These are phyloP conservation scores for Aspergillus niger DNA, from an alignment of 2,329 filamentous ascomycete genomes.

Conservation along the genomic window DNA sequence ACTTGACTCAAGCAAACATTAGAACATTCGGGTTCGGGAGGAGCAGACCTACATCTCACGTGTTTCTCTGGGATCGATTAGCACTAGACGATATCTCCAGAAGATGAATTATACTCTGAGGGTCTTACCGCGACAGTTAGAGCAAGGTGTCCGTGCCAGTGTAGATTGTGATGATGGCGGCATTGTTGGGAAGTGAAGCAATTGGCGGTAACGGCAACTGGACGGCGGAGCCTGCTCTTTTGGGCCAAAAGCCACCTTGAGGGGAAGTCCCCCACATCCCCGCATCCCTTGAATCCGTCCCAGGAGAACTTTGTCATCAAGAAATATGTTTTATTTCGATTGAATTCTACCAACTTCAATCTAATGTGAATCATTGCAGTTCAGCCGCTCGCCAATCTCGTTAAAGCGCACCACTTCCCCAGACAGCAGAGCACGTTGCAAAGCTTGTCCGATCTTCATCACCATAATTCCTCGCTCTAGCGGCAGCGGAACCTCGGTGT, in stretches of 20 bases:
- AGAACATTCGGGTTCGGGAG: not conserved
- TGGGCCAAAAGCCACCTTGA: not conserved
- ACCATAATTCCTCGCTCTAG: conserved; percentile 38
- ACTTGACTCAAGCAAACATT: not conserved
- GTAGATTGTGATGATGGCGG: not conserved
- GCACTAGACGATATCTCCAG: not conserved
- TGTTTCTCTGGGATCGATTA: not conserved
- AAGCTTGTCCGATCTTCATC: conserved; percentile 39
- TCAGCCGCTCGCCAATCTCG: conserved; percentile 38
- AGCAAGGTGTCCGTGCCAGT: not conserved
- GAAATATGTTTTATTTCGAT: not conserved
- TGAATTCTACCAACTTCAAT: too few relatives aligned
- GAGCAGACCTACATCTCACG: not conserved
- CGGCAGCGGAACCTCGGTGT: conserved; percentile 38
- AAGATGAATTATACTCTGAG: too few relatives aligned
- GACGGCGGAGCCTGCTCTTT: not conserved
- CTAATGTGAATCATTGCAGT: not conserved
- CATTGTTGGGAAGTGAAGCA: not conserved
- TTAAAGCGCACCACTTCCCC: conserved; percentile 23
- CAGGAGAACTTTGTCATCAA: not conserved
- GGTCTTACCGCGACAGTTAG: not conserved
- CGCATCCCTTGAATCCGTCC: not conserved
- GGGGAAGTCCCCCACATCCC: conserved; percentile 1
- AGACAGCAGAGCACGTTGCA: conserved; percentile 25
- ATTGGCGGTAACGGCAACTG: not conserved